Base-by-base conservation (phyloP, 2,329 filamentous ascomycete genomes). In the Cordyceps farinosa region DNA sequence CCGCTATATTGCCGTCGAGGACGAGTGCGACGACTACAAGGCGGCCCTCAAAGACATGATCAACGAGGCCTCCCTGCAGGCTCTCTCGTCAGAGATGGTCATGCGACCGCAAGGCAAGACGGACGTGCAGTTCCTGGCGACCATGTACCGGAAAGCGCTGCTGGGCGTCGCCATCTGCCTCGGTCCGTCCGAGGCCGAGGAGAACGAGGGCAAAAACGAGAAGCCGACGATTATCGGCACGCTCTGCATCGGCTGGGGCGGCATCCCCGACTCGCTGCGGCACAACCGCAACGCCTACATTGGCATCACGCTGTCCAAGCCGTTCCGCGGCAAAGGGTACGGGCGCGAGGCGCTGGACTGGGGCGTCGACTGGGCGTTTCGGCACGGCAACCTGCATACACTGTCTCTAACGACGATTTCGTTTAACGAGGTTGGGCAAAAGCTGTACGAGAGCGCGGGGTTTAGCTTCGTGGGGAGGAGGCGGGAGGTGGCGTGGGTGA, bases 121-220 rank as follows among this genome's bases (percentile, higher is more conserved):
- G 27, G 67, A 68, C 27, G 54, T 68, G 2, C 56, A 65, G 29
- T 63, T 60, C 29, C 62, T 64, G 6, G 52, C 63, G 5, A 57
- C 50, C 42, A 45, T 61, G 44, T 61, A 65, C 52, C 59, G 61
- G 48, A 66, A 67, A 29, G 32, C 67, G 22, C 65, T 66, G n/a
- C 66, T 70, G 11, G 66, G 64, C 53, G 66, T 70, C 29, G 66
- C 64, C 34, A 65, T 69, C 17, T 69, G 65, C 30, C 66, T 70
- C 3, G 47, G 57, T 7, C 63, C 66, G 30, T n/a, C 56, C 15
- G 63, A 67, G 30, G 44, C 38, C 38, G 40, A 36, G 8, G 11
- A 22, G n/a, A 32, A 34, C 29, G 15, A 29, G 44, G 22, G 32
- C 30, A 6, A 7, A 40, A 11, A 40, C n/a, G 32, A 7, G 32